Percentiles rank a stretch among this genome's conserved stretches.
phyloP scores from a whole-genome alignment of 129 eudicot genomes.

The Centaurea solstitialis region DNA sequence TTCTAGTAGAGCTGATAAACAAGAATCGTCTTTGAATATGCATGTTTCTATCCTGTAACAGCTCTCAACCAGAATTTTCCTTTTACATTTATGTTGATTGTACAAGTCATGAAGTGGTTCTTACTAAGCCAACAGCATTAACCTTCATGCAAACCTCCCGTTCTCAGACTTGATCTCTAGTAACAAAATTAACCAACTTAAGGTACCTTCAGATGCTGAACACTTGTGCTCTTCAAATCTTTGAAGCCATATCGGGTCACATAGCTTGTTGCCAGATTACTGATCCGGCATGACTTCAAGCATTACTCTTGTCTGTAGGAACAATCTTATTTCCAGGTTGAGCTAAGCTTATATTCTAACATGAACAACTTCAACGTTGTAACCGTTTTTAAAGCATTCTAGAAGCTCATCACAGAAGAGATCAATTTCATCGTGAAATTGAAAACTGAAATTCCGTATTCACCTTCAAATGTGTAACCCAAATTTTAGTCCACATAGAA shows the following conservation, averaged over 20 bases:
- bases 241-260: too few relatives aligned
- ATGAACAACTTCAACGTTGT: not conserved
- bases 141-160: not conserved
- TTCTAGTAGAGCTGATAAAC: not conserved
- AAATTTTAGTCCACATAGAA: slow-evolving; percentile 8
- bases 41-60: not conserved
- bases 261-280: too few relatives aligned
- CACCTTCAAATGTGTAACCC: not conserved
- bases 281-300: too few relatives aligned
- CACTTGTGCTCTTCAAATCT: too few relatives aligned
- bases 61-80: not conserved
- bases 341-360: not conserved
- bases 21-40: not conserved
- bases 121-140: not conserved
- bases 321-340: not conserved
- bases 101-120: not conserved
- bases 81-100: not conserved
- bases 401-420: not conserved
- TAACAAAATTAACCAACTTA: not conserved
- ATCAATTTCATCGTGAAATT: not conserved
- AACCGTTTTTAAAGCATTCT: not conserved
- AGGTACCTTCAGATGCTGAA: too few relatives aligned
- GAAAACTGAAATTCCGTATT: not conserved
- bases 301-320: not conserved
- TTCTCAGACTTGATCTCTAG: not conserved